A percentile compares a stretch with the other conserved stretches of the same genome.
Conservation (phyloP, 2,329 filamentous ascomycete species). For the Bimuria novae-zelandiae region DNA sequence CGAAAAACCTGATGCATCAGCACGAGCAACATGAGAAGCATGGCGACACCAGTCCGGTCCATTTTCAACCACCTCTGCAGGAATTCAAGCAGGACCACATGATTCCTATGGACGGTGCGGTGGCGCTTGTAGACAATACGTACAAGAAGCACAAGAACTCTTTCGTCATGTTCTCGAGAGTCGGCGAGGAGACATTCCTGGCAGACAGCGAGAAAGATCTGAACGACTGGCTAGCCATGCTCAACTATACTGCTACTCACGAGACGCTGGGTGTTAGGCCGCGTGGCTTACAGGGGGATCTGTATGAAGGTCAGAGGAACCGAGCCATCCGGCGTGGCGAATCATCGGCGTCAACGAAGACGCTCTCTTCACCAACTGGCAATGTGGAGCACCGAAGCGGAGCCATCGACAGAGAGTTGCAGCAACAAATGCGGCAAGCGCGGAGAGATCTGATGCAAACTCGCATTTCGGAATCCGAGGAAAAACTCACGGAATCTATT, state of each 20-base stretch:
- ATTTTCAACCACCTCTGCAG: conserved; percentile 87
- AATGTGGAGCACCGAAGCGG: conserved; percentile 75
- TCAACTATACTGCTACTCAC: conserved; percentile 96
- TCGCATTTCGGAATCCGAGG: conserved; percentile 82
- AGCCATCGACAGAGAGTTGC: conserved; percentile 78
- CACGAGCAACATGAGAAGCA: conserved; percentile 81
- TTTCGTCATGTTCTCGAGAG: conserved; percentile 84
- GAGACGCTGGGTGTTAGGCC: conserved; percentile 89
- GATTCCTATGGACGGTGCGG: conserved; percentile 91
- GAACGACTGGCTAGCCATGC: conserved; percentile 94
- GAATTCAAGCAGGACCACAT: conserved; percentile 93
- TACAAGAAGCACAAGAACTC: conserved; percentile 97
- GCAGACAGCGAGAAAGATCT: conserved; percentile 89
- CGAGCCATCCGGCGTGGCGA: conserved; percentile 74
- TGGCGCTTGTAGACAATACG: conserved; percentile 80
- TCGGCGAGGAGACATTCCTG: conserved; percentile 84
- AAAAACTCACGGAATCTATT: conserved; percentile 72
- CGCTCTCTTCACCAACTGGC: conserved; percentile 72
- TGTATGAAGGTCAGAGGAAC: conserved; percentile 80
- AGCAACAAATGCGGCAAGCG: conserved; percentile 81
- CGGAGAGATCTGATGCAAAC: conserved; percentile 80
- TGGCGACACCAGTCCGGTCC: conserved; percentile 75
- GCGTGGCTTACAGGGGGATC: conserved; percentile 81
- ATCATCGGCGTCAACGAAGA: conserved; percentile 57
- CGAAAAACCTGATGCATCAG: conserved; percentile 88